A percentile compares a stretch with the other conserved stretches of the same genome.
phyloP scores from a whole-genome alignment of 1,284 basidiomycete species.

The Irpex sp. region DNA sequence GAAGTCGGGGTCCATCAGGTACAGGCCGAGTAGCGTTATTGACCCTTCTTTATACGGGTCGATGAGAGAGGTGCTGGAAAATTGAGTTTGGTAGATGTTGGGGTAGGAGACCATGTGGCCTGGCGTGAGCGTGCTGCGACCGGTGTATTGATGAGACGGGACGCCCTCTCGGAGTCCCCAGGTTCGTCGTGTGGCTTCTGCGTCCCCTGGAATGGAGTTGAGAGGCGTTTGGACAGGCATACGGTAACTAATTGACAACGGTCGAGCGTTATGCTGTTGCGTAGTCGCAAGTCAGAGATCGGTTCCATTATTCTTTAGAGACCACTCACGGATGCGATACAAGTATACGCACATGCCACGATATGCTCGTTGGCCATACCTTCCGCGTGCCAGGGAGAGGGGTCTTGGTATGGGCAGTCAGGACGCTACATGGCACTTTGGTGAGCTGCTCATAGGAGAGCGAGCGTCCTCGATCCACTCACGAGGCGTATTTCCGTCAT shows the following conservation, averaged over 20 bases:
- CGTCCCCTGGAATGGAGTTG: conserved; percentile 37
- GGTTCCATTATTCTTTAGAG: neutral
- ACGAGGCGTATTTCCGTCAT: conserved; percentile 42
- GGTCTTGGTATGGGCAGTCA: conserved; percentile 33
- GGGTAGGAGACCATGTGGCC: conserved; percentile 45
- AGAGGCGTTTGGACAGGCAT: conserved; percentile 46
- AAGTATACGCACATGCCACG: conserved; percentile 43
- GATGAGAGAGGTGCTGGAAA: conserved; percentile 31
- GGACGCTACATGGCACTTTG: conserved; percentile 28
- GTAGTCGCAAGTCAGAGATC: too few relatives aligned
- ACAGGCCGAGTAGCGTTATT: conserved; percentile 36
- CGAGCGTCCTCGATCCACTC: conserved; percentile 14
- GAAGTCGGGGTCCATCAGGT: conserved; percentile 46
- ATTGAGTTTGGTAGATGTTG: conserved; percentile 49
- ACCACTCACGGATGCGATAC: conserved; percentile 32
- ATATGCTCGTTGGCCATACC: conserved; percentile 55
- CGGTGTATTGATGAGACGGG: conserved; percentile 44
- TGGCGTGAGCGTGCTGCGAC: conserved; percentile 31
- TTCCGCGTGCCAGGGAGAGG: conserved; percentile 50
- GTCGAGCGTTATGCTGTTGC: conserved; percentile 36
- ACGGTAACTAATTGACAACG: conserved; percentile 36
- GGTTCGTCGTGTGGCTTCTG: conserved; percentile 40
- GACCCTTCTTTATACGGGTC: conserved; percentile 35
- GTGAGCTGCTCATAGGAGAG: too few relatives aligned
- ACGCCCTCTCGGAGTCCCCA: conserved; percentile 46